Percentiles rank a stretch among this genome's conserved stretches.
phyloP scores from a whole-genome alignment of 352 stramenopile genomes.

The Peronospora destructor region DNA sequence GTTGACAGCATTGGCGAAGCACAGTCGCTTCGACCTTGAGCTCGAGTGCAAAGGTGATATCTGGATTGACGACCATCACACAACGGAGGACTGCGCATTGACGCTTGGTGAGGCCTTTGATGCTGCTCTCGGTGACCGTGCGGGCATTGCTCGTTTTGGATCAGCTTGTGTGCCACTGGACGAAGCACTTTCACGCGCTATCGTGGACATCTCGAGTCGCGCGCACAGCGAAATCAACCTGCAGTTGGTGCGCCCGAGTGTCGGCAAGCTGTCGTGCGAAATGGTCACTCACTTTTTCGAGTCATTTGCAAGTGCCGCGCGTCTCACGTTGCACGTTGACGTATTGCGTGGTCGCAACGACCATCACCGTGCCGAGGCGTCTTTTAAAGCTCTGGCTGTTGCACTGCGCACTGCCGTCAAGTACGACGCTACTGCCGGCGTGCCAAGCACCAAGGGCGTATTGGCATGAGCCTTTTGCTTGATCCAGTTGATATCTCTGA shows the following conservation, averaged over 20 bases:
- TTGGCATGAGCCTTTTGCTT: conserved; percentile 42
- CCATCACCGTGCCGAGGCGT: conserved; percentile 88
- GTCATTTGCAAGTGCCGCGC: conserved; percentile 88
- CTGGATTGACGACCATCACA: conserved; percentile 96
- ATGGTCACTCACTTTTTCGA: conserved; percentile 95
- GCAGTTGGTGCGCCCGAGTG: conserved; percentile 73
- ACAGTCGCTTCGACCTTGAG: conserved; percentile 86
- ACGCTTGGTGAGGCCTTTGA: conserved; percentile 90
- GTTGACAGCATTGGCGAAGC: conserved; percentile 82
- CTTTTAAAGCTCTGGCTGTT: conserved; percentile 89
- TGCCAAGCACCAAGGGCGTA: conserved; percentile 90
- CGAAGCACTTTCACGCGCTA: conserved; percentile 85
- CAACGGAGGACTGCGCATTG: conserved; percentile 92
- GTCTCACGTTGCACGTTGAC: conserved; percentile 86
- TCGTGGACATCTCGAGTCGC: conserved; percentile 93
- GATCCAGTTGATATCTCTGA: not conserved
- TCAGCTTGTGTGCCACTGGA: conserved; percentile 86
- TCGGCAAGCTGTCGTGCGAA: conserved; percentile 87
- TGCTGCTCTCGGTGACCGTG: conserved; percentile 82
- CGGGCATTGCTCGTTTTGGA: conserved; percentile 86
- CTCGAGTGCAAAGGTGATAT: conserved; percentile 89
- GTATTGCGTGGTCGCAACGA: conserved; percentile 88
- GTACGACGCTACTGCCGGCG: conserved; percentile 67
- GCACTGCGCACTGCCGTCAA: conserved; percentile 77
- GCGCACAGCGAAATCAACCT: conserved; percentile 88